These are phyloP conservation scores for Aspergillus eucalypticola DNA, from an alignment of 2,329 filamentous ascomycete genomes.

Conservation along the genomic window DNA sequence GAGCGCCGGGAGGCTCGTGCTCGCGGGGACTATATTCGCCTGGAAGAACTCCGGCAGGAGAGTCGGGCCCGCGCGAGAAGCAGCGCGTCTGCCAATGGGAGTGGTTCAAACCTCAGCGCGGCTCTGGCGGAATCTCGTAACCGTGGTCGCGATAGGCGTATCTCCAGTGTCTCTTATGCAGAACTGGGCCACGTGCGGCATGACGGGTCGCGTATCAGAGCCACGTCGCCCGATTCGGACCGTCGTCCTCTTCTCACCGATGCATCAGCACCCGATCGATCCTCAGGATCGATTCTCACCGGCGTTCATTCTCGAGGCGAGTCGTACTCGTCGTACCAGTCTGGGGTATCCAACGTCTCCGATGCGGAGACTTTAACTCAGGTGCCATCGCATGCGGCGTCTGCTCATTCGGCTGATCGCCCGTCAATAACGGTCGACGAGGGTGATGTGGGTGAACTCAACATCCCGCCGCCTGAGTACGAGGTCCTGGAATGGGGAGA, in stretches of 20 bases:
- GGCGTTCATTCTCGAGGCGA: slow-evolving; percentile 34
- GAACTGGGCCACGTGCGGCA: slow-evolving; percentile 51
- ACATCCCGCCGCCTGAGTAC: slow-evolving; percentile 45
- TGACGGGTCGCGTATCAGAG: slow-evolving; percentile 51
- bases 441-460: slow-evolving; percentile 39
- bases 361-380: slow-evolving; percentile 32
- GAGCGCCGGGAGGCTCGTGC: slow-evolving; percentile 70
- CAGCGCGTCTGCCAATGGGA: slow-evolving; percentile 32
- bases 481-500: slow-evolving; percentile 47
- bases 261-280: slow-evolving; percentile 30
- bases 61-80: slow-evolving; percentile 53
- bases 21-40: slow-evolving; percentile 66
- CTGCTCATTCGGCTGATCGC: slow-evolving; percentile 24
- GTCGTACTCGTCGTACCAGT: slow-evolving; percentile 40
- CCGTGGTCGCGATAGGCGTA: slow-evolving; percentile 46
- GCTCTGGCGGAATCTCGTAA: slow-evolving; percentile 47
- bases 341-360: slow-evolving; percentile 29
- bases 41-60: slow-evolving; percentile 64
- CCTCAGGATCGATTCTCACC: slow-evolving; percentile 30
- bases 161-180: slow-evolving; percentile 52
- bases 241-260: slow-evolving; percentile 46
- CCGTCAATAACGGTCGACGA: slow-evolving; percentile 30
- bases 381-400: slow-evolving; percentile 31
- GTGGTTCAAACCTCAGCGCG: slow-evolving; percentile 36
- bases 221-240: slow-evolving; percentile 50